These are phyloP conservation scores for Lachnellula willkommii DNA, from an alignment of 2,329 filamentous ascomycete species.

Conservation along the genomic window DNA sequence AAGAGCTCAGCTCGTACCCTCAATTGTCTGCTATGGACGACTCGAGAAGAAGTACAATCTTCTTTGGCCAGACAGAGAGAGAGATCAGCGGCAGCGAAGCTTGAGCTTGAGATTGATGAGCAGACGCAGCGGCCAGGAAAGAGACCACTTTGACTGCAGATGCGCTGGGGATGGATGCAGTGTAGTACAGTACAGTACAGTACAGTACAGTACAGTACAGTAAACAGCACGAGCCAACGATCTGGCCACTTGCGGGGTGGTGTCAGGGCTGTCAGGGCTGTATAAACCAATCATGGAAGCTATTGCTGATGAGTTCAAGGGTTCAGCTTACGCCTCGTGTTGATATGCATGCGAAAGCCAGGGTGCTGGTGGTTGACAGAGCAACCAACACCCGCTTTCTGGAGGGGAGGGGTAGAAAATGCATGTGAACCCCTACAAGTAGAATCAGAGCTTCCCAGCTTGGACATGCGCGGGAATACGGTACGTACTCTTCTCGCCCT, in stretches of 20 bases:
- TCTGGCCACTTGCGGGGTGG: not conserved
- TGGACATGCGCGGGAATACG: no score
- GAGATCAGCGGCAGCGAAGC: not conserved
- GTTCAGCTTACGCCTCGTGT: slow-evolving; percentile 2
- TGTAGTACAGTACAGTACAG: not conserved
- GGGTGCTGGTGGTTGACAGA: slow-evolving; percentile 1
- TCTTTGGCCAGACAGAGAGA: not conserved
- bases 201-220: no score
- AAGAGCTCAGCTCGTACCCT: slow-evolving; percentile 18
- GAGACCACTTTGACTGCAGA: slow-evolving; percentile 9
- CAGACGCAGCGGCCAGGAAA: slow-evolving; percentile 9
- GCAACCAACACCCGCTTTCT: not conserved
- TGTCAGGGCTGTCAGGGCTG: not conserved
- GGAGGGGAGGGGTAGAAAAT: not conserved
- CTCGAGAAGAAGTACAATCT: not conserved
- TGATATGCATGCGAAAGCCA: not conserved
- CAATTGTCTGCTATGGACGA: slow-evolving; percentile 1
- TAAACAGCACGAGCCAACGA: slow-evolving; percentile 13
- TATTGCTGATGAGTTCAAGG: not conserved
- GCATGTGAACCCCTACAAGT: no score
- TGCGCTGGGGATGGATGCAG: not conserved
- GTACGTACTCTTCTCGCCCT: no score
- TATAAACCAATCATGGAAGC: slow-evolving; percentile 12
- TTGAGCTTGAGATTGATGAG: slow-evolving; percentile 2
- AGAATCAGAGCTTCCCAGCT: no score